Conservation (phyloP, 1,284 basidiomycete genomes). For the Cryptococcus sp. region DNA sequence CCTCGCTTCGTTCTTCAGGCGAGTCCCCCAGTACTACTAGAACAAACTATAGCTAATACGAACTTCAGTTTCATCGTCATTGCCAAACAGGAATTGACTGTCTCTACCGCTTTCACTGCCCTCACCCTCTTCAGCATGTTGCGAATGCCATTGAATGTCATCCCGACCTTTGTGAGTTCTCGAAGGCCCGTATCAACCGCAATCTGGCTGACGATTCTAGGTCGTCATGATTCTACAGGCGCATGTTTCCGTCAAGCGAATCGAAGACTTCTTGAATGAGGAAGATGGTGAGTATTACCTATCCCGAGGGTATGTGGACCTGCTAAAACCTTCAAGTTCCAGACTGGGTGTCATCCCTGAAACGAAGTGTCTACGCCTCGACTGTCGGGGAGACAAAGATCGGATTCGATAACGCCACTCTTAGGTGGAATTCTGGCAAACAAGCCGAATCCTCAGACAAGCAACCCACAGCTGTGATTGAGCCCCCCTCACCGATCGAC, state of each 20-base stretch:
- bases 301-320: background rate
- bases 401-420: constrained; percentile 60
- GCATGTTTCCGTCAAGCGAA: constrained; percentile 70
- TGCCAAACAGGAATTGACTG: constrained; percentile 45
- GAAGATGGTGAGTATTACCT: constrained; percentile 57
- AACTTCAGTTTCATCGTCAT: constrained; percentile 42
- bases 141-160: constrained; percentile 53
- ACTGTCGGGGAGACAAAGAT: constrained; percentile 49
- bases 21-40: constrained; percentile 1
- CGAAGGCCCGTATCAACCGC: background rate
- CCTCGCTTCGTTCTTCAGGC: constrained; percentile 45
- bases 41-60: background rate
- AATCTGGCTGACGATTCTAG: constrained; percentile 4
- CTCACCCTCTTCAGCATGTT: constrained; percentile 48
- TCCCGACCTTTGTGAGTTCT: constrained; percentile 33
- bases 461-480: constrained; percentile 3
- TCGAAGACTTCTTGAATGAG: constrained; percentile 73
- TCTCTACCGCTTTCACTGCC: constrained; percentile 47
- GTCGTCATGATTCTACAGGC: constrained; percentile 52
- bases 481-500: constrained; percentile 2
- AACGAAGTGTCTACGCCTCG: constrained; percentile 34
- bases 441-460: constrained; percentile 27
- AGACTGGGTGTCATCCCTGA: constrained; percentile 63
- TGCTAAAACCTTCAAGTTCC: constrained; percentile 48
- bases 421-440: constrained; percentile 61